A percentile compares a stretch with the other conserved stretches of the same genome.
These are phyloP conservation scores for Acacia crassicarpa DNA, from an alignment of 306 rosid species.

Conservation along the genomic window DNA sequence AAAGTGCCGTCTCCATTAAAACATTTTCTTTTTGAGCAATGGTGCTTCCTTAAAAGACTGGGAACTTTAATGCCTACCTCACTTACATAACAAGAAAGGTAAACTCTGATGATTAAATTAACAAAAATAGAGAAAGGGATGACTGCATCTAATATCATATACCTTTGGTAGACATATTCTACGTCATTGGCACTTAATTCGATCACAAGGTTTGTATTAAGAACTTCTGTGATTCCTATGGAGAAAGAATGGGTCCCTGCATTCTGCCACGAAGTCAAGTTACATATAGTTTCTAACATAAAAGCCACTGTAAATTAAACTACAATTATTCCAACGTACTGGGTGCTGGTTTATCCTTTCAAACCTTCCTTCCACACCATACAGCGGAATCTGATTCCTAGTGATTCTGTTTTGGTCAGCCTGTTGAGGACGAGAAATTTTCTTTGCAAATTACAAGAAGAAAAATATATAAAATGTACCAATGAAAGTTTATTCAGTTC, in stretches of 20 bases:
- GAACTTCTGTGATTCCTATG: constrained; percentile 87
- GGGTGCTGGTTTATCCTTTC: constrained; percentile 97
- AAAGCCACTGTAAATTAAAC: constrained; percentile 24
- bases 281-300: constrained; percentile 18
- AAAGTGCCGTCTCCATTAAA: background rate
- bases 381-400: constrained; percentile 79
- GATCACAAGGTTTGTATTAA: constrained; percentile 81
- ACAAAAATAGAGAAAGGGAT: background rate
- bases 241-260: constrained; percentile 92
- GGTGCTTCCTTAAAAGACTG: background rate
- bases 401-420: constrained; percentile 72
- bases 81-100: background rate
- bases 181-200: constrained; percentile 92
- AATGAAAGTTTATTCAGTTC: background rate
- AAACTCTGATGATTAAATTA: background rate
- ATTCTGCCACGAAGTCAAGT: constrained; percentile 51
- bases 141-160: background rate
- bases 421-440: constrained; percentile 46
- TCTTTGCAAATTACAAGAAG: constrained; percentile 27
- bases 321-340: constrained; percentile 53
- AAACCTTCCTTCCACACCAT: constrained; percentile 85
- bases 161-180: constrained; percentile 95
- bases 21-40: constrained; percentile 10
- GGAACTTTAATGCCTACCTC: constrained; percentile 14
- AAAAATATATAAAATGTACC: constrained; percentile 11